Evolutionary conservation across 2,329 filamentous ascomycete species (phyloP).

Genomic region (Colletotrichum sp.): DNA sequence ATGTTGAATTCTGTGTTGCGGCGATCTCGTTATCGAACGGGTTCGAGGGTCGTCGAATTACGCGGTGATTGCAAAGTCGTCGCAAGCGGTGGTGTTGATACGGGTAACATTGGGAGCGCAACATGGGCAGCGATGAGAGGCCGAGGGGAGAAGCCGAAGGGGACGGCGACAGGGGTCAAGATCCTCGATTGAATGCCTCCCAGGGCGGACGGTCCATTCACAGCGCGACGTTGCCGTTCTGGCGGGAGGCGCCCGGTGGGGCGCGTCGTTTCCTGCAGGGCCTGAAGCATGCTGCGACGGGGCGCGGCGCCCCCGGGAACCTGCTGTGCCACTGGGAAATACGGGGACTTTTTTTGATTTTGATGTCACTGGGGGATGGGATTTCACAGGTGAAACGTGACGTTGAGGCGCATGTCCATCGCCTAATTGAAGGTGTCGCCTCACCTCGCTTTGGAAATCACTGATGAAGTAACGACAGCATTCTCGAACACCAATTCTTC

Average conservation of each 20-base stretch:
- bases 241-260: background rate
- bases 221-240: background rate
- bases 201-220: background rate
- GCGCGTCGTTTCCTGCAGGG: background rate
- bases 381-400: background rate
- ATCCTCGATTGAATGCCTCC: background rate
- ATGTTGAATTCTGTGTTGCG: background rate
- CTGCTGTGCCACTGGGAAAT: background rate
- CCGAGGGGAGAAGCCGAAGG: background rate
- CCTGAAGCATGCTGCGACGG: background rate
- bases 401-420: background rate
- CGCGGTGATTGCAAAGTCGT: background rate
- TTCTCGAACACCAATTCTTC: background rate
- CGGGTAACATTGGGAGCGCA: background rate
- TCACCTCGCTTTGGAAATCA: too few relatives aligned
- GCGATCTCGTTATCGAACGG: background rate
- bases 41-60: background rate
- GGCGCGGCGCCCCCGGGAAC: background rate
- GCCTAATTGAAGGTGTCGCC: background rate
- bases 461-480: accelerated
- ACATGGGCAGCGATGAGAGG: background rate
- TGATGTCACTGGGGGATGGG: background rate
- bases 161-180: background rate
- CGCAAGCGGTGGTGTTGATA: background rate
- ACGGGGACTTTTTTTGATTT: background rate